Conservation (phyloP, 1,284 basidiomycete species). For the Agroathelia rolfsii region DNA sequence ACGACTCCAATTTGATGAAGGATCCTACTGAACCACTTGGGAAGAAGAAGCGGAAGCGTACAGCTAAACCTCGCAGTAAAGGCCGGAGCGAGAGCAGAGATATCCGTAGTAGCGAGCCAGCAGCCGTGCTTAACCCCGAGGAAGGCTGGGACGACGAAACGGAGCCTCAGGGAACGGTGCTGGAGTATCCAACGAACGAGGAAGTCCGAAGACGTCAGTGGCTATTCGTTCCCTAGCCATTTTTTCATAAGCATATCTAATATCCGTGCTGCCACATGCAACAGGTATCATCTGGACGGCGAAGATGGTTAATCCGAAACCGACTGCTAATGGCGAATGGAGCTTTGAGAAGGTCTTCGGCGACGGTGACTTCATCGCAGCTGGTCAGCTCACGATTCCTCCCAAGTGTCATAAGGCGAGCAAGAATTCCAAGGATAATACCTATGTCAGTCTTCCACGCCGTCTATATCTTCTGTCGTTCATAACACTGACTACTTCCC, state of each 20-base stretch:
- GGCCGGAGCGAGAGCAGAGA: too few species aligned
- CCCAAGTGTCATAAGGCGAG: conserved; percentile 71
- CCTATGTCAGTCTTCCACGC: conserved; percentile 60
- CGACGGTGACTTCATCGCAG: conserved; percentile 87
- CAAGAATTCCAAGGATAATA: conserved; percentile 90
- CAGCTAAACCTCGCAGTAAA: conserved; percentile 30
- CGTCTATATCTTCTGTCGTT: conserved; percentile 1
- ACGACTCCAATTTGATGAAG: too few species aligned
- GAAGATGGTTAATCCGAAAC: conserved; percentile 50
- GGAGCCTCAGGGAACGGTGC: conserved; percentile 53
- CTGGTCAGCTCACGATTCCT: conserved; percentile 80
- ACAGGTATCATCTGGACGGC: conserved; percentile 69
- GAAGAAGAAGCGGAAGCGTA: conserved; percentile 28
- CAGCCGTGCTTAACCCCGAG: conserved; percentile 44
- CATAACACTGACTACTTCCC: conserved; percentile 3
- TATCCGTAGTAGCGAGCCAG: conserved; percentile 22
- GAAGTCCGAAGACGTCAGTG: conserved; percentile 65
- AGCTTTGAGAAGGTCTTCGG: conserved; percentile 90
- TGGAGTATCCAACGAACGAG: conserved; percentile 53
- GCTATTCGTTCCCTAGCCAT: conserved; percentile 2
- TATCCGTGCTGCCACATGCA: neutral
- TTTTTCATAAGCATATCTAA: conserved; percentile 2
- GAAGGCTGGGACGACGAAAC: conserved; percentile 87
- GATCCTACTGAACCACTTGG: conserved; percentile 50
- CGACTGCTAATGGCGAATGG: conserved; percentile 60